phyloP scores from a whole-genome alignment of 2,329 filamentous ascomycete genomes.

The Passalora sequoiae region DNA sequence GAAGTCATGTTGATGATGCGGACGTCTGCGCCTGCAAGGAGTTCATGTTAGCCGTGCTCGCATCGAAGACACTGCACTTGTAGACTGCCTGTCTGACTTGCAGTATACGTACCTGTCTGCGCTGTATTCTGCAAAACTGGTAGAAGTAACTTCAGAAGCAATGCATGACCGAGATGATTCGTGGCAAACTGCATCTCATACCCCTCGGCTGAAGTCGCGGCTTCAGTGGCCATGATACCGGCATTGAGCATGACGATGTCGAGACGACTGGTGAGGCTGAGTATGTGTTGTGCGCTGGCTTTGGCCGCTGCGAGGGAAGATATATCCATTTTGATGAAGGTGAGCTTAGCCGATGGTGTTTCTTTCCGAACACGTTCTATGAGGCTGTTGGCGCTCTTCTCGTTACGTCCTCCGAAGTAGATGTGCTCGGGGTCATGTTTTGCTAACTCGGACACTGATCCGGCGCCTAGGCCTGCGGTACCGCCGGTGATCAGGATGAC shows the following conservation, averaged over 20 bases:
- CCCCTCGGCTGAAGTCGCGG: constrained; percentile 20
- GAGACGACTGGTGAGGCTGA: constrained; percentile 16
- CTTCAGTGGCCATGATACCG: constrained; percentile 25
- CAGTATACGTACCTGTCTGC: no score
- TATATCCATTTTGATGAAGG: constrained; percentile 27
- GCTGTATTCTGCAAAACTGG: no score
- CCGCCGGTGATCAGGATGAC: constrained; percentile 24
- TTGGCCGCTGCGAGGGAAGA: constrained; percentile 20
- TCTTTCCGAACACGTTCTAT: constrained; percentile 36
- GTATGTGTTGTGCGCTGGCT: constrained; percentile 15
- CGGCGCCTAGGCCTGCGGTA: constrained; percentile 23
- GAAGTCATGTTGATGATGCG: constrained; percentile 28
- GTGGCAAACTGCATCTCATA: constrained; percentile 31
- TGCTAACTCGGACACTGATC: constrained; percentile 44
- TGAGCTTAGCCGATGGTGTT: constrained; percentile 36
- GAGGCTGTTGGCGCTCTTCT: constrained; percentile 43
- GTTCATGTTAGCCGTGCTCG: no score
- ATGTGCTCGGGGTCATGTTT: constrained; percentile 49
- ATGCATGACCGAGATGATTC: constrained; percentile 31
- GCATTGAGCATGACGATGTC: constrained; percentile 32
- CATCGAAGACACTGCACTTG: no score
- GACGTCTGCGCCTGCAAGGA: constrained; percentile 20
- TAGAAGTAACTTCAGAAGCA: constrained; percentile 27
- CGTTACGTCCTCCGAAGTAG: constrained; percentile 46
- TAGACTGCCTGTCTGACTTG: no score